Conservation (phyloP, 345 rosid species). For the Durio zibethinus region DNA sequence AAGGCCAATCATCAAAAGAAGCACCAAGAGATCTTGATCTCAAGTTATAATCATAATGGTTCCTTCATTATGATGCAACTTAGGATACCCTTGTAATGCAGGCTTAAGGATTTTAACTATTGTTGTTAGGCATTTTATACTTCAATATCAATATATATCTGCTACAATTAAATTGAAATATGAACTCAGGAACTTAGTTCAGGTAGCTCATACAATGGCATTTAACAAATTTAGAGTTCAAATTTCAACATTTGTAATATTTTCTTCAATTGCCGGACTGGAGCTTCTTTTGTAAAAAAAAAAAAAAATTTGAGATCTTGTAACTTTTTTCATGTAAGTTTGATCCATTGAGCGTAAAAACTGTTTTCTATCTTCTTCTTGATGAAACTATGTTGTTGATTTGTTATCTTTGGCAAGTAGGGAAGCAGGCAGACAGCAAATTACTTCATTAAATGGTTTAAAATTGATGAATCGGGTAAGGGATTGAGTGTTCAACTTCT, state of each 20-base stretch:
- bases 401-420: neutral
- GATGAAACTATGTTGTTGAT: neutral
- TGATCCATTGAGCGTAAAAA: neutral
- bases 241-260: too few species aligned
- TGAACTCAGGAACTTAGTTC: too few species aligned
- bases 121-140: neutral
- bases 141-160: neutral
- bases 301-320: too few species aligned
- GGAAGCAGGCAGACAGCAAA: neutral
- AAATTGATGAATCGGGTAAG: neutral
- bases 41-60: conserved; percentile 29
- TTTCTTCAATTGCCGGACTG: too few species aligned
- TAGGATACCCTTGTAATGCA: neutral
- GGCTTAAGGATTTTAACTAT: neutral
- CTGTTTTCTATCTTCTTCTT: neutral
- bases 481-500: neutral
- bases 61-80: neutral
- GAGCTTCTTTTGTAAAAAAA: too few species aligned
- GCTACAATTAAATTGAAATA: neutral
- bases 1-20: conserved; percentile 33
- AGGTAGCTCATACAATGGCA: too few species aligned
- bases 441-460: neutral
- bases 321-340: neutral
- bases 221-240: too few species aligned
- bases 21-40: conserved; percentile 45